Conservation (phyloP, 805 yeast species). For the Blastobotrys robertii region DNA sequence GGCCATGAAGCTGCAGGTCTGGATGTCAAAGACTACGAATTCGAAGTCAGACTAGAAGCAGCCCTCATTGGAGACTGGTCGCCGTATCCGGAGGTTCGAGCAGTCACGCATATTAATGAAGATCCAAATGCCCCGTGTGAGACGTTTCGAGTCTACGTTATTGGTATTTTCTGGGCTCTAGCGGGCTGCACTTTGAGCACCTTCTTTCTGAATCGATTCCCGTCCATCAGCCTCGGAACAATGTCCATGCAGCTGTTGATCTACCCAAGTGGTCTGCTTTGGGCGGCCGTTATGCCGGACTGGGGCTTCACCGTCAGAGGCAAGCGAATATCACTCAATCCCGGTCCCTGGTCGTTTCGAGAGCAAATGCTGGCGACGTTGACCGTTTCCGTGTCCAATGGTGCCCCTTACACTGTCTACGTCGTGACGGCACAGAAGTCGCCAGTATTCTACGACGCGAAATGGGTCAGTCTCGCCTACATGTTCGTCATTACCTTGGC, state of each 20-base stretch:
- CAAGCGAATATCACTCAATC: slow-evolving; percentile 36
- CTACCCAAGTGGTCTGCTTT: slow-evolving; percentile 41
- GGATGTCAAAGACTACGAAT: background rate
- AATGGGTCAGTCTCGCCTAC: slow-evolving; percentile 29
- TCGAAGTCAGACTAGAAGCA: slow-evolving; percentile 29
- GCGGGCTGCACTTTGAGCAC: slow-evolving; percentile 46
- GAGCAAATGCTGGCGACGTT: slow-evolving; percentile 27
- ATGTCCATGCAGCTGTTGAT: slow-evolving; percentile 44
- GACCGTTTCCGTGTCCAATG: background rate
- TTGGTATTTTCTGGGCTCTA: slow-evolving; percentile 32
- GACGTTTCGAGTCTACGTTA: slow-evolving; percentile 37
- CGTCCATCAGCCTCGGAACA: slow-evolving; percentile 34
- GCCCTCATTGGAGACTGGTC: slow-evolving; percentile 32
- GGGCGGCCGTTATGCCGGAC: slow-evolving; percentile 15
- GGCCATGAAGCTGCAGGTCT: background rate
- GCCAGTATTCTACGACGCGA: slow-evolving; percentile 8
- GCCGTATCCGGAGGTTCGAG: slow-evolving; percentile 48
- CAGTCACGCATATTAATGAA: slow-evolving; percentile 42
- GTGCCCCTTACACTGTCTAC: slow-evolving; percentile 38
- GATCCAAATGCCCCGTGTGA: slow-evolving; percentile 36
- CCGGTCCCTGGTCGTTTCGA: slow-evolving; percentile 49
- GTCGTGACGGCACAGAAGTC: slow-evolving; percentile 27
- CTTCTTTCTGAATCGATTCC: slow-evolving; percentile 45
- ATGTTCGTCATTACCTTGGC: slow-evolving; percentile 44
- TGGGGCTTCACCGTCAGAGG: slow-evolving; percentile 30